A percentile compares a stretch with the other conserved stretches of the same genome.
Evolutionary conservation across 106 monocot genomes (phyloP).

Genomic region (Posidonia australis): DNA sequence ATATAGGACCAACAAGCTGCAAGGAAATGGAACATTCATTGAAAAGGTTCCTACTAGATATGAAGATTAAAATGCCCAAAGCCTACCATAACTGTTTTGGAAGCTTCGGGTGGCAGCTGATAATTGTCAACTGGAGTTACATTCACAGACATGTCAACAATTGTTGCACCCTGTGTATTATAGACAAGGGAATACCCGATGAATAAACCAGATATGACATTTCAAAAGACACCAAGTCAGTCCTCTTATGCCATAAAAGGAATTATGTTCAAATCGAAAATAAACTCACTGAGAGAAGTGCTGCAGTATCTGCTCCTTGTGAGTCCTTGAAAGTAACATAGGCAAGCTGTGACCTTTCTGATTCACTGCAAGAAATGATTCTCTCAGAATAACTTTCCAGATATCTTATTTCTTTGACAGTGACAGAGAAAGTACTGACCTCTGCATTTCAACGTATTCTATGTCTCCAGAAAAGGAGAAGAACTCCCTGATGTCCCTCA

Average conservation of each 20-base stretch:
- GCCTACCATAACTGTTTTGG: constrained; percentile 27
- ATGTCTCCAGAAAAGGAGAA: constrained; percentile 95
- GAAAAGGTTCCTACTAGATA: no score
- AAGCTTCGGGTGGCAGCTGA: constrained; percentile 55
- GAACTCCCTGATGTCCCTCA: constrained; percentile 73
- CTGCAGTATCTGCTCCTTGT: constrained; percentile 88
- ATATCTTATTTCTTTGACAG: neutral
- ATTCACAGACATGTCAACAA: constrained; percentile 55
- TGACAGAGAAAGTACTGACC: constrained; percentile 22
- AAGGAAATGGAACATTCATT: no score
- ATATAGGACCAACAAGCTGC: no score
- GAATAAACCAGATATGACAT: neutral
- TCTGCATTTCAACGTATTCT: constrained; percentile 69
- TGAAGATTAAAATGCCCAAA: neutral
- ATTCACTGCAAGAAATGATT: constrained; percentile 44
- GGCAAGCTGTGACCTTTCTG: constrained; percentile 66
- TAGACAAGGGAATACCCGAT: neutral
- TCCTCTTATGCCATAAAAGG: neutral
- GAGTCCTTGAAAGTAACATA: constrained; percentile 85
- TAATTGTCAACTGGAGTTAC: constrained; percentile 55
- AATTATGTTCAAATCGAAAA: neutral
- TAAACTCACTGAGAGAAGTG: constrained; percentile 75
- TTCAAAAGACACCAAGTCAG: neutral
- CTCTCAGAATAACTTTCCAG: constrained; percentile 2
- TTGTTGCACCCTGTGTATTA: constrained; percentile 61